Evolutionary conservation across 768 basidiomycete genomes (phyloP), one percentile per base, ranked within the genome.

Genomic region (Fomitopsis serialis): DNA sequence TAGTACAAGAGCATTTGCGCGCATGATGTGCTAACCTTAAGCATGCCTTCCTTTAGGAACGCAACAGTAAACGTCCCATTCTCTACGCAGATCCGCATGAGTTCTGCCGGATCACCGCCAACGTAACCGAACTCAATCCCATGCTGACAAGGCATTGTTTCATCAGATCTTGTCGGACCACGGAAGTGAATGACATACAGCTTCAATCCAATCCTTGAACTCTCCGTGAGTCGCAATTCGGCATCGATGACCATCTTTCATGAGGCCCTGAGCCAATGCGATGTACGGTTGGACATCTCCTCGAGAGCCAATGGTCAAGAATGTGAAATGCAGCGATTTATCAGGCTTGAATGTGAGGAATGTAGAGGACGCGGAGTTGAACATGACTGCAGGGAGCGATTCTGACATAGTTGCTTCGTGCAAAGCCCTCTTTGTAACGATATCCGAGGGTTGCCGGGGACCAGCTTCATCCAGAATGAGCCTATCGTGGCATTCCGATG

Each of bases 211-310:
- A 43, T 87, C 85, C 67, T 83, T 81, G 70, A 95, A 99, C 69
- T 98, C 97, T 22, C 85, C 88, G 61, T 99, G 96, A 9, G 93
- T 95, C 3, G 97, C 96, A 57, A 99, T 98, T 58, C 84, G 84
- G 54, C 85, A 87, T 40, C 73, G 79, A 69, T 99, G 96, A 0
- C 96, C 96, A 67, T 96, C 91, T 5, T 84, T 82, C 70, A 91
- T 85, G 23, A 96, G 71, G 0, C 93, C 95, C 68, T 95, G 97
- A 22, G 91, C 90, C 9, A 99, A 77, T 1, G 97, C 87, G 61
- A 99, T 98, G 66, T 98, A 99, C 11, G 96, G 96, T 68, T 99
- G 96, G 9, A 98, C 97, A 66, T 99, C 96, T 48, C 96, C 96
- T 48, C 96, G 80, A 21, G 92, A 94, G 6, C 96, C 96, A 60